Evolutionary conservation across 768 basidiomycete species (phyloP), one percentile per base, ranked within the genome.

Genomic region (Xerocomus spinulosus): DNA sequence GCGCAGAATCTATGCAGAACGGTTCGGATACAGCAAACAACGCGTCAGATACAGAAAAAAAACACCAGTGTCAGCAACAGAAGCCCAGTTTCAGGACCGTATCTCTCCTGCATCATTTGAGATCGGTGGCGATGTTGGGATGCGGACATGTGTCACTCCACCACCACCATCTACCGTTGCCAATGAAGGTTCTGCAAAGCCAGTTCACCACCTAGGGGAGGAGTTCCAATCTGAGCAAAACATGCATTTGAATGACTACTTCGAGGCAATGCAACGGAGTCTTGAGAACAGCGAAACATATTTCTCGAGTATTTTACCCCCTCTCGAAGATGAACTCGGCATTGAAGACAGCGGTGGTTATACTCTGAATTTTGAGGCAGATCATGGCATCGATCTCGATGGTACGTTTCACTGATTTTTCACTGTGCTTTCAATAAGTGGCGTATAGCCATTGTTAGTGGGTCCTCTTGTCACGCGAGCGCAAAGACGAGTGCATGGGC

Each of bases 321-420:
- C 46, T 2, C 51, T 43, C 12, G 29, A 49, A n/a, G 49, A 56
- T 15, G 56, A 58, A 37, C 20, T 46, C 5, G 35, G 30, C 21
- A 20, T 46, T 23, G 49, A 51, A 14, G 45, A 41, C 13, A 4
- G 17, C 4, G 28, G 23, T 2, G 9, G 6, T 15, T 43, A 45
- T 25, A 20, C 18, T 6, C 9, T 33, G 6, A 42, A 7, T 12
- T 17, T 48, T 12, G 30, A 3, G 23, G 21, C 17, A 5, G 28
- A 54, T 25, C 28, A 32, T 6, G 43, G 50, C 7, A 54, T 48
- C 10, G 43, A 54, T 20, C 0, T 38, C 8, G 30, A 52, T 1
- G 29, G 53, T 54, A 14, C 2, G 33, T 3, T 6, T 28, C 20
- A 17, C 3, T 33, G 9, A 30, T 18, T 24, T 21, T 32, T 12